These are phyloP conservation scores for Quercus suber DNA, from an alignment of 306 rosid species.

Conservation along the genomic window DNA sequence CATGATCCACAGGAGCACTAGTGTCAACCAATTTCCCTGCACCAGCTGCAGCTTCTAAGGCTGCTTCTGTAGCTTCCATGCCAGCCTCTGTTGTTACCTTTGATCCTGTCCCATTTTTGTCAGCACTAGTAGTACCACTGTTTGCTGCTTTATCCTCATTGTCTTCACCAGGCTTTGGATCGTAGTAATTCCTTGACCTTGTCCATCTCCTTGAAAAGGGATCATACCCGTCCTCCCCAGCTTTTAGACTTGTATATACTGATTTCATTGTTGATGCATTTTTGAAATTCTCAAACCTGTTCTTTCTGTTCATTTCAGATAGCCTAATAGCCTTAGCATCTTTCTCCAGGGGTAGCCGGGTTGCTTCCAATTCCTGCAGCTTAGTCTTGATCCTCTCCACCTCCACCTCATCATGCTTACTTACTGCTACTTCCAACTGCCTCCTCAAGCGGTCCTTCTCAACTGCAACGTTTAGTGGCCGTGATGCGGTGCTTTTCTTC, in stretches of 20 bases:
- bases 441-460: conserved; percentile 88
- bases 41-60: conserved; percentile 84
- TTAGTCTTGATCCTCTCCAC: conserved; percentile 64
- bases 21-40: conserved; percentile 96
- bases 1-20: conserved; percentile 82
- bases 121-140: conserved; percentile 20
- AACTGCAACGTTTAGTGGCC: conserved; percentile 84
- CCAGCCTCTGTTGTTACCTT: conserved; percentile 39
- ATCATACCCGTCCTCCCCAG: conserved; percentile 96
- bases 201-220: conserved; percentile 99
- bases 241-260: conserved; percentile 47
- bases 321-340: conserved; percentile 83
- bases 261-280: conserved; percentile 80
- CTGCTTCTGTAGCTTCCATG: conserved; percentile 79
- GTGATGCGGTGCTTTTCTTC: conserved; percentile 69
- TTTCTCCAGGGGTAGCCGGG: conserved; percentile 42
- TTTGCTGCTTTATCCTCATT: conserved; percentile 37
- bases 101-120: conserved; percentile 27
- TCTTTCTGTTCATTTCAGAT: conserved; percentile 93
- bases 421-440: conserved; percentile 63
- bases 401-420: conserved; percentile 57
- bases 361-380: conserved; percentile 70
- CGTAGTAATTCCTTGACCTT: conserved; percentile 85
- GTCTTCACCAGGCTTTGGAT: conserved; percentile 49
- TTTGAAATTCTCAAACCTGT: conserved; percentile 92